Conservation (phyloP, 768 basidiomycete genomes). For the Boletus rubescentipes region DNA sequence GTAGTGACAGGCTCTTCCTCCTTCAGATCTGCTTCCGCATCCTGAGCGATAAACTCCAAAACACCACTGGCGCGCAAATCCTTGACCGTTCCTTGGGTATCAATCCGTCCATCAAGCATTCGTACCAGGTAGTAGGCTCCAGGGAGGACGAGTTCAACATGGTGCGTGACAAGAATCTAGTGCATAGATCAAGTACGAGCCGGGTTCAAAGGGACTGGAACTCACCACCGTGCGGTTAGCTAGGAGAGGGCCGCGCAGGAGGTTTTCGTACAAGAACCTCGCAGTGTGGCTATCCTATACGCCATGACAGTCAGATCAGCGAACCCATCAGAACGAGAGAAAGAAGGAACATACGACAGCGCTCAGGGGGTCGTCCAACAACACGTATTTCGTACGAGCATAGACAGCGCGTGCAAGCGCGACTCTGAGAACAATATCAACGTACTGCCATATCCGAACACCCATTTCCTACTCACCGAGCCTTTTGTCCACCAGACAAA, state of each 20-base stretch:
- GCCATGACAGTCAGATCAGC: not conserved
- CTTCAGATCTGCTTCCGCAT: conserved; percentile 46
- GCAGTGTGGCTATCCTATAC: conserved; percentile 67
- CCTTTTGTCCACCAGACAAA: conserved; percentile 82
- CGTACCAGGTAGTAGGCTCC: conserved; percentile 71
- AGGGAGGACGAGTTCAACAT: conserved; percentile 79
- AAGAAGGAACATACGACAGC: conserved; percentile 59
- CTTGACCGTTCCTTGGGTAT: conserved; percentile 65
- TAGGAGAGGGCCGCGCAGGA: conserved; percentile 66
- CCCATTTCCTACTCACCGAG: conserved; percentile 49
- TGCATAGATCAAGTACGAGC: not conserved
- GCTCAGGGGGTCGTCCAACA: conserved; percentile 82
- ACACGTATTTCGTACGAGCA: conserved; percentile 61
- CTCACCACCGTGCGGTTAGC: conserved; percentile 65
- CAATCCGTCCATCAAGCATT: conserved; percentile 80
- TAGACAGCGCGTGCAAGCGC: conserved; percentile 84
- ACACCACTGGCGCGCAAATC: conserved; percentile 62
- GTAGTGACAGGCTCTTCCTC: conserved; percentile 40
- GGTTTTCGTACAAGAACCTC: conserved; percentile 58
- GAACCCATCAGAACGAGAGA: not conserved
- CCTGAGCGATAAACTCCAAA: conserved; percentile 59
- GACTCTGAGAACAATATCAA: conserved; percentile 45
- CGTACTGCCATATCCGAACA: not conserved
- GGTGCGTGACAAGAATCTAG: conserved; percentile 76
- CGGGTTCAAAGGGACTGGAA: not conserved